phyloP scores from a whole-genome alignment of 495 filamentous ascomycete species.

The Geoglossum glabrum region DNA sequence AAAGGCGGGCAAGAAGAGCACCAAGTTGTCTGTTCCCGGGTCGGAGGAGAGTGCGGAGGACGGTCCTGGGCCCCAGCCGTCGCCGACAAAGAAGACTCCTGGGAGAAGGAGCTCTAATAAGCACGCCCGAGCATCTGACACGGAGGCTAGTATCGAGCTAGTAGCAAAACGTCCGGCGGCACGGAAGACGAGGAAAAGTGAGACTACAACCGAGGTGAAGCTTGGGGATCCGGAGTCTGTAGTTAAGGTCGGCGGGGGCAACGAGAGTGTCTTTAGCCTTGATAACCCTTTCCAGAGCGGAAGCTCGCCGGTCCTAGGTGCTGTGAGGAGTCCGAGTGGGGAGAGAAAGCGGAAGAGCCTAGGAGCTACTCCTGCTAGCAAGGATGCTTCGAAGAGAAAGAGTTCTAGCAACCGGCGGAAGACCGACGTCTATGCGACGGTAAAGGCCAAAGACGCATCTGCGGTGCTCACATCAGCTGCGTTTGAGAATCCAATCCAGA shows the following conservation, averaged over 20 bases:
- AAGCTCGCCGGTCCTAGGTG: conserved; percentile 30
- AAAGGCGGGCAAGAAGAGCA: conserved; percentile 22
- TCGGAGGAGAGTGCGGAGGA: conserved; percentile 20
- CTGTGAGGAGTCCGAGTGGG: conserved; percentile 17
- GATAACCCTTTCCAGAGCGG: conserved; percentile 96
- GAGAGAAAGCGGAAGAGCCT: conserved; percentile 25
- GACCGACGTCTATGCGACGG: neutral
- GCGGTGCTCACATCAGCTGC: conserved; percentile 22
- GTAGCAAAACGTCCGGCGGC: conserved; percentile 23
- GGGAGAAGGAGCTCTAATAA: conserved; percentile 32
- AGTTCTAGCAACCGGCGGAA: conserved; percentile 17
- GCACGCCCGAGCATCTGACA: conserved; percentile 32
- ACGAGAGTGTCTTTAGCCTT: conserved; percentile 45
- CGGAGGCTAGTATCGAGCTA: conserved; percentile 25
- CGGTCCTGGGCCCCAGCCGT: neutral
- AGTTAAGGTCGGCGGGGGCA: conserved; percentile 14
- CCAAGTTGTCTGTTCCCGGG: conserved; percentile 20
- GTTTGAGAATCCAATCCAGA: conserved; percentile 19
- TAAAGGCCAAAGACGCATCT: conserved; percentile 18
- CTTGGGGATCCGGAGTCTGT: conserved; percentile 10
- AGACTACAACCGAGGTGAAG: conserved; percentile 25
- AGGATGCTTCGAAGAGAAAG: conserved; percentile 21
- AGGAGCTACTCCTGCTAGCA: conserved; percentile 10
- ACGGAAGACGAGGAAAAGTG: conserved; percentile 33
- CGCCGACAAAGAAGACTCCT: conserved; percentile 13